phyloP scores from a whole-genome alignment of 1,284 basidiomycete genomes.

The Butyriboletus appendiculatus region DNA sequence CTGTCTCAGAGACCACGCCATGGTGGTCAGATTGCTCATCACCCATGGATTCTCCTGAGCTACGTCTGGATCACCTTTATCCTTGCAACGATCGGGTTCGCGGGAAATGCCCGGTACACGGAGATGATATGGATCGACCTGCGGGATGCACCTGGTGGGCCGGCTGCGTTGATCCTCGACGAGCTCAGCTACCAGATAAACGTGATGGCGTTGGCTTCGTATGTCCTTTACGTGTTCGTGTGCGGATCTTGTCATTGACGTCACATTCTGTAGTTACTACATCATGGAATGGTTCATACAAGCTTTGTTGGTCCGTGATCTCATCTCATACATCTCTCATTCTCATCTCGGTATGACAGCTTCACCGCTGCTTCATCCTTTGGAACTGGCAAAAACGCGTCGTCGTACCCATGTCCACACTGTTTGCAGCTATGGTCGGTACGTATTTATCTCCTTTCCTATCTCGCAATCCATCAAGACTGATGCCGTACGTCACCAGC shows the following conservation, averaged over 20 bases:
- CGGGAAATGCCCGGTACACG: constrained; percentile 32
- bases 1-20: constrained; percentile 8
- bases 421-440: constrained; percentile 30
- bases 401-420: constrained; percentile 22
- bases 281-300: constrained; percentile 34
- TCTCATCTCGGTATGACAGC: constrained; percentile 12
- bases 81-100: constrained; percentile 34
- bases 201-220: constrained; percentile 28
- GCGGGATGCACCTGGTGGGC: constrained; percentile 24
- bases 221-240: not conserved
- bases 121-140: constrained; percentile 39
- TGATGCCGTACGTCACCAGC: constrained; percentile 10
- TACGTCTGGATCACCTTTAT: constrained; percentile 32
- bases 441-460: not conserved
- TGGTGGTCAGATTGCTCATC: not conserved
- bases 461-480: not conserved
- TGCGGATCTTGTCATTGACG: not conserved
- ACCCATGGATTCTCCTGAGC: constrained; percentile 12
- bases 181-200: constrained; percentile 30
- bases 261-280: constrained; percentile 17
- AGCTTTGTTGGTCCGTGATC: constrained; percentile 18
- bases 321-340: not conserved
- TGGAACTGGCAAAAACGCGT: constrained; percentile 25
- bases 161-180: constrained; percentile 25
- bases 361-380: constrained; percentile 32